Base-by-base conservation (phyloP, 306 rosid genomes). In the Begonia fuchsioides region DNA sequence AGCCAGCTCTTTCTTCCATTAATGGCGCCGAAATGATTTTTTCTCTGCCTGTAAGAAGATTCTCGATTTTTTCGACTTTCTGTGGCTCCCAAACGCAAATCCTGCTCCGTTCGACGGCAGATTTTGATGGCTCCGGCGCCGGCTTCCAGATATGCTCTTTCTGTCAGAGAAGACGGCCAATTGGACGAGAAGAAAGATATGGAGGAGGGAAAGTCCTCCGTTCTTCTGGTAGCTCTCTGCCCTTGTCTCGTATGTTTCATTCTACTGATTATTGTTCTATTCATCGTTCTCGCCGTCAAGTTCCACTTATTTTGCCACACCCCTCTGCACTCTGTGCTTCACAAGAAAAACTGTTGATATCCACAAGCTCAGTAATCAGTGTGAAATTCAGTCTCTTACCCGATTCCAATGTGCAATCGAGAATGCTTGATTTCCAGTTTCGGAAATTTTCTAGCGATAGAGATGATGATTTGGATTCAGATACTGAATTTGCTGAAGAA, bases 211-310 rank as follows among this genome's bases (percentile, higher is more conserved):
- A 83, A 73, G 65, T 68, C 63, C 32, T 62, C 72, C 52, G 72
- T 64, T 72, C 76, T 75, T 11, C 61, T 81, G 62, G 83, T 90
- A 58, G 85, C 87, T 67, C 70, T 84, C 41, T 84, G 87, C 59
- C 97, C 92, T 19, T 84, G 84, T 61, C 74, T 84, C 72, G 82
- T 84, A 38, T 81, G 95, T 72, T 68, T 90, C 64, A 59, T 84
- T 60, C 53, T 81, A 16, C 70, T 84, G 56, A 46, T 84, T 59
- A 62, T 79, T 12, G 62, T 68, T 0, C 57, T 77, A 39, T 78
- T 78, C 20, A 66, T 84, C 39, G 9, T 84, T 53, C 92, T 84
- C 39, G 48, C 71, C 56, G 46, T 81, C 80, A 79, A 90, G 70
- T 79, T 90, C 68, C 93, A 69, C 50, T 69, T 81, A 19, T 69